Conservation (phyloP, 225 moss, liverwort and hornwort genomes). For the Asterella californica region DNA sequence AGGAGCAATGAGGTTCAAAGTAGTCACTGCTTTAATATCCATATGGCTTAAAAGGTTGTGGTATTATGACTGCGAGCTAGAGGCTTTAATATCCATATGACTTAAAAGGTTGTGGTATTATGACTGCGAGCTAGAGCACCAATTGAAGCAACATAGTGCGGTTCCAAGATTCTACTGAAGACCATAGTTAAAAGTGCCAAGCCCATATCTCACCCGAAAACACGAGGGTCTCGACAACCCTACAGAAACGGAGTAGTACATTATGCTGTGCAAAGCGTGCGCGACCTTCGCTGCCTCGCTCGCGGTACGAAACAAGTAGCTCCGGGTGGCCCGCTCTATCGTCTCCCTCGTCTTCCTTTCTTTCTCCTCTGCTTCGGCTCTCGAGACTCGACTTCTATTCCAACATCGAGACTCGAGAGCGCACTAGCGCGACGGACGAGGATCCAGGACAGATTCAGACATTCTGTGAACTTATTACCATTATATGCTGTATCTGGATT, state of each 20-base stretch:
- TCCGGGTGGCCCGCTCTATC: no score
- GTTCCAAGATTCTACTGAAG: no score
- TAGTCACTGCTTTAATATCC: no score
- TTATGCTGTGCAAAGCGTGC: neutral
- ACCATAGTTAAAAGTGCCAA: neutral
- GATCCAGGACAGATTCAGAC: no score
- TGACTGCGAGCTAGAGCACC: neutral
- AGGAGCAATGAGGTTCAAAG: neutral
- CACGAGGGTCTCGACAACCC: neutral
- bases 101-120: neutral
- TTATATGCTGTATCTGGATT: neutral
- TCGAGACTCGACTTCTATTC: neutral
- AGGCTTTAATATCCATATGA: neutral
- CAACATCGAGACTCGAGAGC: no score
- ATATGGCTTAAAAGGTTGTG: neutral
- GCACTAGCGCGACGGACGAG: no score
- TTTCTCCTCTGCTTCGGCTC: no score
- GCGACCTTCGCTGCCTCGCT: neutral
- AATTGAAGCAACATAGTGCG: no score
- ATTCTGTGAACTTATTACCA: neutral
- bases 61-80: neutral
- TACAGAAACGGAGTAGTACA: neutral
- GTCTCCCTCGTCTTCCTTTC: neutral
- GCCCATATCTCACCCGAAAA: constrained; percentile 4
- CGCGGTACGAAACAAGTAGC: neutral